Conservation (phyloP, 345 rosid genomes). For the Salix viminalis region DNA sequence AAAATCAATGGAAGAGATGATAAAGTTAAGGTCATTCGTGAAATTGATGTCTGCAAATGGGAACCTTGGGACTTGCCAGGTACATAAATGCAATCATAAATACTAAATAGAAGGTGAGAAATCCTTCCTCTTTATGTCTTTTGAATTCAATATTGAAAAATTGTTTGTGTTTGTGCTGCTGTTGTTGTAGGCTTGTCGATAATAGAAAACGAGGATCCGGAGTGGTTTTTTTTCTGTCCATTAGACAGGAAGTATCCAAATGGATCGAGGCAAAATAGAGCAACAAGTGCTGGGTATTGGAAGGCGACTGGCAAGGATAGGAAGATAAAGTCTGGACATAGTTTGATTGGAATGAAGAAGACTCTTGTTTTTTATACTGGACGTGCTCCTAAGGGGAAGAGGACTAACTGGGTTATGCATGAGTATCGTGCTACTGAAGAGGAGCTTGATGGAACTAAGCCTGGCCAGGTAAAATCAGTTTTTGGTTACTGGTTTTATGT, state of each 20-base stretch:
- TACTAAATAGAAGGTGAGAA: background rate
- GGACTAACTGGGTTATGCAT: constrained; percentile 91
- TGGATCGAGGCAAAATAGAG: constrained; percentile 76
- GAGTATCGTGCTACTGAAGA: constrained; percentile 73
- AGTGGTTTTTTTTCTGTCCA: constrained; percentile 98
- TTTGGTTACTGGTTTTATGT: background rate
- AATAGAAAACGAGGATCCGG: constrained; percentile 52
- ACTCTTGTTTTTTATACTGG: constrained; percentile 84
- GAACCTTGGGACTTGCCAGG: constrained; percentile 99
- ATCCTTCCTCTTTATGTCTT: background rate
- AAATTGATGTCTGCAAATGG: constrained; percentile 79
- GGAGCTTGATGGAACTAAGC: constrained; percentile 67
- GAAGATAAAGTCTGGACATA: constrained; percentile 47
- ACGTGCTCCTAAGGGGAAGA: constrained; percentile 67
- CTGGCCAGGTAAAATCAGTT: constrained; percentile 63
- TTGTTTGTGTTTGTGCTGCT: background rate
- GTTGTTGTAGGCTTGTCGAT: constrained; percentile 51
- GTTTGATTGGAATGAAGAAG: constrained; percentile 79
- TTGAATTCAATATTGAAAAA: background rate
- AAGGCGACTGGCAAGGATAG: constrained; percentile 94
- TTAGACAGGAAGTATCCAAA: constrained; percentile 82
- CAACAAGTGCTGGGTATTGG: constrained; percentile 82
- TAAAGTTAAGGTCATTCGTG: constrained; percentile 58
- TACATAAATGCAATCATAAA: constrained; percentile 2
- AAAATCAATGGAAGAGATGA: constrained; percentile 70